Evolutionary conservation across 306 rosid genomes (phyloP), one percentile per base, ranked within the genome.

Genomic region (Cucumis hystrix): DNA sequence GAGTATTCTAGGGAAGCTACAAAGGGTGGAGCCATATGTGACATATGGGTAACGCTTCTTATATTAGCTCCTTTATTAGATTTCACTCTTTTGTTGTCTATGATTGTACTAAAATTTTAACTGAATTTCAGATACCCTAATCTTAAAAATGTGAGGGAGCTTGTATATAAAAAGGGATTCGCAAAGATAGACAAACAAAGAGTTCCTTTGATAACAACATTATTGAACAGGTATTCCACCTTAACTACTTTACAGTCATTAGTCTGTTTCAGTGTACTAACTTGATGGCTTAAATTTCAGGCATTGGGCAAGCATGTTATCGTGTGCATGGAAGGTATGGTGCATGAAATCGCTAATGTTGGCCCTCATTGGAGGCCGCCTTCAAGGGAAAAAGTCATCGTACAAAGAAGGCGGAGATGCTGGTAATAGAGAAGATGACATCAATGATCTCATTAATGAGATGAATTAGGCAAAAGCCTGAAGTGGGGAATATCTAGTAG

Each of bases 171-270:
- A 85, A 94, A 91, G 81, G 98, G 93, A 21, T 69, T 45, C 55
- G 89, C 88, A 4, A 90, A 77, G 69, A 71, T 91, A 39, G 90
- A 85, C 73, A 82, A 82, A 78, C 86, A 84, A 77, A 89, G 82
- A 83, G 98, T 92, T 83, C 98, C 97, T 33, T 96, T 0, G 98
- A 94, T 79, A 94, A 94, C 78, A 92, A 85, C 82, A 69, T 88
- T 51, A 87, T 91, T 23, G 96, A 93, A 83, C 91, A 90, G 98
- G 98, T 88, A 83, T 63, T 51, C 69, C 43, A 71, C 79, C 0
- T 68, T 75, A 54, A 79, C 57, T 20, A 21, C 54, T 40, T 13
- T 37, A 66, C 25, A 0, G 25, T 25, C n/a, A 8, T 5, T 18
- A 18, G n/a, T 39, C 33, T 40, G 17, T n/a, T 67, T n/a, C 12